Evolutionary conservation across 257 asterid genomes (phyloP), one percentile per base, ranked within the genome.

Genomic region (Nicotiana tomentosiformis): DNA sequence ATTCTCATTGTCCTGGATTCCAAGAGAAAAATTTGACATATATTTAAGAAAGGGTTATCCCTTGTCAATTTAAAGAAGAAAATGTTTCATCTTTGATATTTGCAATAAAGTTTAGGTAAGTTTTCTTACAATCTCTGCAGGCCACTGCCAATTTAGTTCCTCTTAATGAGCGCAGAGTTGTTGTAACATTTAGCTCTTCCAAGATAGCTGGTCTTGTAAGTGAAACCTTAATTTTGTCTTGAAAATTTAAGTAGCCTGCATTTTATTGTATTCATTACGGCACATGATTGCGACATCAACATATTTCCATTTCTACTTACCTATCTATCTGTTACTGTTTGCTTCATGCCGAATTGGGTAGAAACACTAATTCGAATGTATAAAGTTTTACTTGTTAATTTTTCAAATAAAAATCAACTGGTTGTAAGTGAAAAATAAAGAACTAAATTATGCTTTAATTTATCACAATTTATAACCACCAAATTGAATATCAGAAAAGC

Each of bases 171-270:
- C 30, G 30, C 30, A 29, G 30, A 29, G 30, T 90, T 55, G 96
- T 93, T 84, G 94, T 92, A 49, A 92, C 89, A 77, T 92, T 92
- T 33, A 93, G 89, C 83, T 53, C 88, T 77, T 90, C 89, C 86
- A 90, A 87, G 87, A 86, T 92, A 84, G 96, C 89, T 67, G 89
- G 91, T 84, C 83, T 92, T 91, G 96, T 92, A 87, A n/a, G 90
- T 84, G 53, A 84, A 82, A 18, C 68, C 62, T 70, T 70, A 57
- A 70, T 70, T 67, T 43, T 70, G 60, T 10, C 10, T 39, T 10
- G n/a, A 10, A 70, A 43, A 70, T 43, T 39, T n/a, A 26, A 64
- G 78, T 77, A n/a, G 26, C 69, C 16, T 18, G 23, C 53, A 37
- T 30, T 77, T 23, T 23, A 23, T 23, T 23, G 26, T 23, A 23